Evolutionary conservation across 495 filamentous ascomycete genomes (phyloP).

Genomic region (Daldinia grandis): DNA sequence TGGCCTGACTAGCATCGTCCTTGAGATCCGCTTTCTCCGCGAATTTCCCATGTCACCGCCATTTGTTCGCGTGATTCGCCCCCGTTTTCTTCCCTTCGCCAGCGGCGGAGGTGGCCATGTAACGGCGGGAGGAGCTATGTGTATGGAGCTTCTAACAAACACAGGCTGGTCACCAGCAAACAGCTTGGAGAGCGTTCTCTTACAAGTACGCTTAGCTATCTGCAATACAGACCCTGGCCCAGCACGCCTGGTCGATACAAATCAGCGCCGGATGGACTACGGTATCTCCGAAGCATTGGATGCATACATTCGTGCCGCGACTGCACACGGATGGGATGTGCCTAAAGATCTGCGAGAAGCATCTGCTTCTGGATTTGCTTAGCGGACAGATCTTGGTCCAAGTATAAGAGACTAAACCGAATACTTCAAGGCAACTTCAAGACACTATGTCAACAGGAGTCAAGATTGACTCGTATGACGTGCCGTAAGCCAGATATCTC

Average conservation of each 20-base stretch:
- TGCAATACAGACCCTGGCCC: constrained; percentile 72
- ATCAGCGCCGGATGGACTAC: constrained; percentile 60
- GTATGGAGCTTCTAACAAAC: constrained; percentile 90
- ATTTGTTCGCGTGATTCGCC: constrained; percentile 84
- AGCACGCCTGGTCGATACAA: constrained; percentile 65
- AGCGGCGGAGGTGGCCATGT: constrained; percentile 88
- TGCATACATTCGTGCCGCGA: constrained; percentile 74
- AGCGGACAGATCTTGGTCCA: background rate
- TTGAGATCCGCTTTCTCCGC: constrained; percentile 81
- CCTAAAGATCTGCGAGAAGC: constrained; percentile 52
- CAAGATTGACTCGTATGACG: background rate
- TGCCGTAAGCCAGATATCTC: background rate
- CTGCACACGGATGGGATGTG: constrained; percentile 70
- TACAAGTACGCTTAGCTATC: constrained; percentile 87
- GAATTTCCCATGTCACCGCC: constrained; percentile 82
- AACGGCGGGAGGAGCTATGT: constrained; percentile 86
- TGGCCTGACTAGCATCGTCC: constrained; percentile 70
- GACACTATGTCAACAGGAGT: background rate
- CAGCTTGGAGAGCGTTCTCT: constrained; percentile 79
- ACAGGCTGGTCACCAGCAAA: constrained; percentile 79
- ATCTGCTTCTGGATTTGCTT: background rate
- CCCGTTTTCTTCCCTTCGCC: constrained; percentile 75
- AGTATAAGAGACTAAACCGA: background rate
- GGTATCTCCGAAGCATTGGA: constrained; percentile 72
- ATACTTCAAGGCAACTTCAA: background rate